Base-by-base conservation (phyloP, 73 alveolate genomes). In the Paramecium primaurelia region DNA sequence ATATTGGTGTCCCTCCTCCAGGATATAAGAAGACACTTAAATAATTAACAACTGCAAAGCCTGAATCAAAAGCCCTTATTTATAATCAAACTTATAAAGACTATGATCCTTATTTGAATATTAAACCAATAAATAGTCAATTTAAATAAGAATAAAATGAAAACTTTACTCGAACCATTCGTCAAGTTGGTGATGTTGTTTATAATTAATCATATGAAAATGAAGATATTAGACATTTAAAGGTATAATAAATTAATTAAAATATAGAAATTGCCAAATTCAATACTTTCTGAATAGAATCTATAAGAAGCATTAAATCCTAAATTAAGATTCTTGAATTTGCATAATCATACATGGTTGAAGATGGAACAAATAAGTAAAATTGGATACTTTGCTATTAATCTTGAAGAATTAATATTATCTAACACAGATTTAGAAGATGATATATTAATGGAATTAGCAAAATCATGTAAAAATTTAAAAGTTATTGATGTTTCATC, bases 401-500 rank as follows among this genome's bases (percentile, higher is more conserved):
- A 87, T 49, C 49, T 87, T 36, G 93, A 87, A 87, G 93, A 87
- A 36, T n/a, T 87, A 11, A 26, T 64, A 14, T 40, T 68, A 10
- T 87, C 93, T 4, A 58, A 77, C 40, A 68, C 93, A 64, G 93
- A 87, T 16, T 40, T 87, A 34, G 89, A 64, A 8, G 93, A 87
- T 87, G 93, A 87, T 42, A 77, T 87, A 10, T 68, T 87, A 68
- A 44, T 64, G 32, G 93, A 87, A 87, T 87, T 87, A 87, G 93
- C 93, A 7, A 87, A 42, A 59, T 87, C 93, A 59, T 87, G 93
- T 49, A 38, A 73, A 25, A 59, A 87, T 73, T 51, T 64, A 26
- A 44, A 49, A n/a, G 28, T 18, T 16, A 59, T 87, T 32, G 44
- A 49, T 49, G 60, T 16, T 1, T 49, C 60, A 11, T 49, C 60